A percentile compares a stretch with the other conserved stretches of the same genome.
These are phyloP conservation scores for Leishmania mexicana DNA, from an alignment of 208 protist species.

Conservation along the genomic window DNA sequence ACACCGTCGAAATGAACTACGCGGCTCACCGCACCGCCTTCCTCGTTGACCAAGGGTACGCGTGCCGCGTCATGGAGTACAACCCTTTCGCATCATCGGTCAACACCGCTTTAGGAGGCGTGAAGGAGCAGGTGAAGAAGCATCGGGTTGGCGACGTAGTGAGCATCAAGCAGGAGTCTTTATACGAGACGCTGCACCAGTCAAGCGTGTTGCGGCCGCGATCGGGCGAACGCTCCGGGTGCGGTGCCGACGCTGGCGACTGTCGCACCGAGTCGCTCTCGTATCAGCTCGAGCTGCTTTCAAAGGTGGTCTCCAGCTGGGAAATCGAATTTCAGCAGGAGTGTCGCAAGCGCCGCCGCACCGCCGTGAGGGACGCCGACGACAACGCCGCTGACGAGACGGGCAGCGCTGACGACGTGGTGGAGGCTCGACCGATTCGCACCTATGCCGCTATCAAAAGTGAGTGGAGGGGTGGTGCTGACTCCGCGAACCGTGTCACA, in stretches of 20 bases:
- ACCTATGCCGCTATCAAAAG: slow-evolving; percentile 61
- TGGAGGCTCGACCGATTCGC: slow-evolving; percentile 31
- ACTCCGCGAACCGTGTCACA: neutral
- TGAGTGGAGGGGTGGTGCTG: slow-evolving; percentile 39
- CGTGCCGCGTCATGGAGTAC: slow-evolving; percentile 83
- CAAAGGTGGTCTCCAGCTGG: slow-evolving; percentile 83
- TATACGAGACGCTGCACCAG: slow-evolving; percentile 41
- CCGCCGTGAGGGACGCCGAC: neutral
- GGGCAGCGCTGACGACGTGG: slow-evolving; percentile 40
- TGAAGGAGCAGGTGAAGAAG: slow-evolving; percentile 25
- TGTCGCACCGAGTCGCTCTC: slow-evolving; percentile 29
- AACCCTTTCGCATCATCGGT: slow-evolving; percentile 22
- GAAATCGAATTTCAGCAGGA: slow-evolving; percentile 75
- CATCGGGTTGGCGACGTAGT: slow-evolving; percentile 60
- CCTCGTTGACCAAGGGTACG: slow-evolving; percentile 96
- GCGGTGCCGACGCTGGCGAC: neutral
- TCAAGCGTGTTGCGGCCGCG: slow-evolving; percentile 21
- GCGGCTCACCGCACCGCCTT: slow-evolving; percentile 98
- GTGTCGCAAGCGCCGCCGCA: slow-evolving; percentile 31
- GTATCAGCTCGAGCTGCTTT: slow-evolving; percentile 78
- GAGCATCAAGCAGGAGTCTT: slow-evolving; percentile 78
- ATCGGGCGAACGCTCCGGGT: neutral
- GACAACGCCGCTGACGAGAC: slow-evolving; percentile 11
- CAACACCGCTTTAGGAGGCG: neutral
- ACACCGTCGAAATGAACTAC: slow-evolving; percentile 98